Evolutionary conservation across 495 filamentous ascomycete genomes (phyloP), one percentile per base, ranked within the genome.

Genomic region (Viridothelium virens): DNA sequence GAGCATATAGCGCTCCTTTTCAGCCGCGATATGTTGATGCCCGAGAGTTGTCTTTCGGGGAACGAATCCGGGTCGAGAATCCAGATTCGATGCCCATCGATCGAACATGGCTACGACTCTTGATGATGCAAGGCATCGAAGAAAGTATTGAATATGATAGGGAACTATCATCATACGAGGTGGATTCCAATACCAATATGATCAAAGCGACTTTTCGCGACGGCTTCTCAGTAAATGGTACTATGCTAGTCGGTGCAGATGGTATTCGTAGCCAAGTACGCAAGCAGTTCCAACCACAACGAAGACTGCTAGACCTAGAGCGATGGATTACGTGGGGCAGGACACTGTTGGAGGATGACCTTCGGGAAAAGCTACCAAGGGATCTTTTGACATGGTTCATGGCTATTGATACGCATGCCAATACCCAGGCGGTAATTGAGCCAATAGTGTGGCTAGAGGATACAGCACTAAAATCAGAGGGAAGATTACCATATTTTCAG

Each of bases 241-340:
- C 68, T 14, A 56, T 83, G 0, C 70, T 83, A 12, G 73, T 83
- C 14, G 81, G 81, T 18, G 80, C 80, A 34, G 80, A 83, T 64
- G 81, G 81, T 14, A 65, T 76, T 9, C 70, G 72, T 37, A 81
- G 77, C 46, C 61, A 67, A 31, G 73, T 81, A 50, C 75, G 79
- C 18, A 74, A 69, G 66, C 78, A 82, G 66, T 70, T 78, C 47
- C 68, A 82, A 10, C 81, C 81, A 10, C 59, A 76, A 14, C 78
- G 74, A 63, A 67, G 68, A 36, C 66, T 75, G 31, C 62, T 82
- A 12, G 80, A 83, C 63, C 74, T 79, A 2, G 79, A 75, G 14
- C 74, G 76, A 59, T 75, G 79, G 41, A 72, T 78, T 39, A 68
- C 36, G 53, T 59, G 53, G 53, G 53, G 53, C 2, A 2, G 53